Evolutionary conservation across 148 eudicot species (phyloP).

Genomic region (Cornus controversa): DNA sequence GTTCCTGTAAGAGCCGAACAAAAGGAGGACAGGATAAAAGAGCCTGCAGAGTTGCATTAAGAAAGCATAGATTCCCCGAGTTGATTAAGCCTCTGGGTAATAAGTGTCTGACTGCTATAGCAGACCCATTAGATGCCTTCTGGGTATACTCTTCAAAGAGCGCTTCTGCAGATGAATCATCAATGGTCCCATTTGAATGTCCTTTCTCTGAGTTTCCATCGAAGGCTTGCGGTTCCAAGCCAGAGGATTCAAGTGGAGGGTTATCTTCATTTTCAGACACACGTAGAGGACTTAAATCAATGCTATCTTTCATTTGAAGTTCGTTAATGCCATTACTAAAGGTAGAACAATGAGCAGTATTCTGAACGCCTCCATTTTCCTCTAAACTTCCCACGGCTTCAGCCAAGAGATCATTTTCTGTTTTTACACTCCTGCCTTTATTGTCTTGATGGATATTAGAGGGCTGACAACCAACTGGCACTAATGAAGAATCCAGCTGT

Average conservation of each 20-base stretch:
- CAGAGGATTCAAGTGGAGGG: constrained; percentile 14
- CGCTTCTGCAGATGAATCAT: constrained; percentile 20
- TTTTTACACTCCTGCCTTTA: constrained; percentile 8
- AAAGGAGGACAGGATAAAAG: constrained; percentile 93
- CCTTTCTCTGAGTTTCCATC: constrained; percentile 22
- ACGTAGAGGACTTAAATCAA: constrained; percentile 30
- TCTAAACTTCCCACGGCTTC: constrained; percentile 21
- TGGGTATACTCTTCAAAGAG: constrained; percentile 24
- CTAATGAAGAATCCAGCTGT: constrained; percentile 31
- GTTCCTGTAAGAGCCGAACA: constrained; percentile 69
- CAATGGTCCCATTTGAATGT: constrained; percentile 30
- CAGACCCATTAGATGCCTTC: constrained; percentile 43
- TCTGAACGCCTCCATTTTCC: constrained; percentile 47
- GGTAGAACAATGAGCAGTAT: constrained; percentile 10
- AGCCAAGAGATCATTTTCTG: constrained; percentile 19
- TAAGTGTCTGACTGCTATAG: constrained; percentile 34
- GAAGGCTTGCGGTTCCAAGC: constrained; percentile 10
- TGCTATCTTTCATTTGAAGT: constrained; percentile 18
- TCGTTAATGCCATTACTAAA: constrained; percentile 42
- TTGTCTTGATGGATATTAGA: constrained; percentile 27
- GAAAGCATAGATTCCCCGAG: constrained; percentile 88
- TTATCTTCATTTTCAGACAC: constrained; percentile 28
- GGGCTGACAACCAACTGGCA: constrained; percentile 15
- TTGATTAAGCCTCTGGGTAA: constrained; percentile 89
- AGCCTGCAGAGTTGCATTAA: constrained; percentile 91